These are phyloP conservation scores for Penicillium mononematosum DNA, from an alignment of 495 filamentous ascomycete species.

Conservation along the genomic window DNA sequence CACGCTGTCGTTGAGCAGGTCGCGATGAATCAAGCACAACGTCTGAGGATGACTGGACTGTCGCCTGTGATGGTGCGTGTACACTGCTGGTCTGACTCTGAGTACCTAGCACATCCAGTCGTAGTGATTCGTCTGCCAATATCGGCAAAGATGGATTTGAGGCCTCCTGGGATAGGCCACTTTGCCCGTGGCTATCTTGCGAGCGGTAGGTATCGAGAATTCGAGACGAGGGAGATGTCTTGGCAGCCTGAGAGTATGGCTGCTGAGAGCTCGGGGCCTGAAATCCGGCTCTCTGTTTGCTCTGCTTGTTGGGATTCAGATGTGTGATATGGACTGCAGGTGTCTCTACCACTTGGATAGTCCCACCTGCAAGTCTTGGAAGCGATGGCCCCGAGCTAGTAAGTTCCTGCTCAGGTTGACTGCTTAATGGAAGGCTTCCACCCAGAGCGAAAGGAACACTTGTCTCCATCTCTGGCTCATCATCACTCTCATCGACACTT, in stretches of 20 bases:
- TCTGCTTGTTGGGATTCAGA: conserved; percentile 6
- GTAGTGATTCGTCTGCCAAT: conserved; percentile 6
- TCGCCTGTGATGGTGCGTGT: conserved; percentile 17
- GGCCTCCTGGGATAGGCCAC: conserved; percentile 21
- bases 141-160: conserved; percentile 10
- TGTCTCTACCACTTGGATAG: conserved; percentile 42
- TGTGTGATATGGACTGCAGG: conserved; percentile 23
- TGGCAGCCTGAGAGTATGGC: conserved; percentile 29
- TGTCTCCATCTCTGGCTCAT: conserved; percentile 50
- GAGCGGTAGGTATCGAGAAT: conserved; percentile 36
- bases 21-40: conserved; percentile 32
- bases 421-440: conserved; percentile 28
- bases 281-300: neutral
- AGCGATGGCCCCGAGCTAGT: conserved; percentile 30
- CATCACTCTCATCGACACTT: conserved; percentile 24
- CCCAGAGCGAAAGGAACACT: conserved; percentile 51
- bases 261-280: conserved; percentile 8
- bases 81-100: conserved; percentile 25
- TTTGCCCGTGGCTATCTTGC: conserved; percentile 25
- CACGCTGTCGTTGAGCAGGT: conserved; percentile 19
- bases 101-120: conserved; percentile 26
- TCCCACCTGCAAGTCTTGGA: conserved; percentile 16
- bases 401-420: conserved; percentile 28
- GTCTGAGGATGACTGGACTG: conserved; percentile 18
- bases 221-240: conserved; percentile 41